A percentile compares a stretch with the other conserved stretches of the same genome.
These are phyloP conservation scores for Nephelium lappaceum DNA, from an alignment of 345 rosid species.

Conservation along the genomic window DNA sequence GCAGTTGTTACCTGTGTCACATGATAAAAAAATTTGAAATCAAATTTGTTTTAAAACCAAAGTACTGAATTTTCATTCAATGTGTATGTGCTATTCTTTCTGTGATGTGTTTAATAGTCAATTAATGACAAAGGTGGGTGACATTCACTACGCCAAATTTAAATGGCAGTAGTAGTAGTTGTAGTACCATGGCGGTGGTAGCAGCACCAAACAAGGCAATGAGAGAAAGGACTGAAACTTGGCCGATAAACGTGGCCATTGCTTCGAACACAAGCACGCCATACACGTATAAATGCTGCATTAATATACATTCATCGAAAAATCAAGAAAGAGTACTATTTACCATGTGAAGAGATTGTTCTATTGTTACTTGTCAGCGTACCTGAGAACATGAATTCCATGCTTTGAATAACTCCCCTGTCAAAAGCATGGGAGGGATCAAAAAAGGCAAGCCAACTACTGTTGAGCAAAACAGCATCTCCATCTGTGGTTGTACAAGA, in stretches of 20 bases:
- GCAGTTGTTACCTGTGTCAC: slow-evolving; percentile 57
- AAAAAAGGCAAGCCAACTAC: slow-evolving; percentile 90
- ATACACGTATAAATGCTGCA: slow-evolving; percentile 91
- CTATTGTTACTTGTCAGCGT: background rate
- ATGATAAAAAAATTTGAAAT: background rate
- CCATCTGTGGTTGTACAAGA: slow-evolving; percentile 57
- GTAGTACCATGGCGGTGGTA: slow-evolving; percentile 85
- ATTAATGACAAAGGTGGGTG: background rate
- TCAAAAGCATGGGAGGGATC: slow-evolving; percentile 90
- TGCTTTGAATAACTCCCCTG: slow-evolving; percentile 93
- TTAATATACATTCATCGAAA: background rate
- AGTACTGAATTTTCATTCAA: background rate
- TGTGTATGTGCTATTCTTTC: background rate
- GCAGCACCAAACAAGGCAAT: slow-evolving; percentile 97
- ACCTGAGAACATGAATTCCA: slow-evolving; percentile 96
- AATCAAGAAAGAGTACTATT: background rate
- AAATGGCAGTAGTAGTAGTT: background rate
- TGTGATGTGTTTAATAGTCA: background rate
- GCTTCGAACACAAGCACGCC: slow-evolving; percentile 93
- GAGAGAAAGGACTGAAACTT: slow-evolving; percentile 90
- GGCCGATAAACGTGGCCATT: slow-evolving; percentile 93
- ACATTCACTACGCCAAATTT: background rate
- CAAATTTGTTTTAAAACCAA: background rate
- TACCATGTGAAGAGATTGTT: background rate
- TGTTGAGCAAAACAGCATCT: slow-evolving; percentile 94